These are phyloP conservation scores for Arthrobotrys megalospora DNA, from an alignment of 2,329 filamentous ascomycete species.

Conservation along the genomic window DNA sequence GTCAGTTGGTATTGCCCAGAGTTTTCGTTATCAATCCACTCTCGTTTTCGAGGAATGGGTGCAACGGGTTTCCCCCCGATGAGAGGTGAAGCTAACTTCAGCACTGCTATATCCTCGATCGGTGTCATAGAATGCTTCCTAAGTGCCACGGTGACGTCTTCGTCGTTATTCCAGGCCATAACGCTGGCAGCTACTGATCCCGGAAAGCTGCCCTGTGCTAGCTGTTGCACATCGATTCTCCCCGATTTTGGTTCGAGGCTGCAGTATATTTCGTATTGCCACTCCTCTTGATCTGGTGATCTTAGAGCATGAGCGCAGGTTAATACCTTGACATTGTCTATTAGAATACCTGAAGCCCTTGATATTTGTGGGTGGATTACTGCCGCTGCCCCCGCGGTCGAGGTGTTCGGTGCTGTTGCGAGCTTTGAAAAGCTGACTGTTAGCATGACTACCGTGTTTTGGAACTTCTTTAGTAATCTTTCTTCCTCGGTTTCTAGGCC, in stretches of 20 bases:
- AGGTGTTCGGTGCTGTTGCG: background rate
- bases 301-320: background rate
- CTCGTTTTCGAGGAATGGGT: background rate
- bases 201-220: background rate
- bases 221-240: conserved; percentile 1
- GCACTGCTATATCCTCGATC: background rate
- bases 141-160: background rate
- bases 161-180: background rate
- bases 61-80: background rate
- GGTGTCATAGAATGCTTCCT: background rate
- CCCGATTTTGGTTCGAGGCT: background rate
- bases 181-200: background rate
- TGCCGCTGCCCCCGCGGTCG: background rate
- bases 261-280: background rate
- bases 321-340: background rate
- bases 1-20: background rate
- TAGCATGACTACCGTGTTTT: background rate
- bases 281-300: background rate
- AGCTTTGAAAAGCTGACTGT: background rate
- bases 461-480: background rate
- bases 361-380: background rate
- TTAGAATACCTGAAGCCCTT: background rate
- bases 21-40: background rate
- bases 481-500: background rate
- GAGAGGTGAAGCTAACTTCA: background rate